Percentiles rank a stretch among this genome's conserved stretches.
Conservation (phyloP, 2,329 filamentous ascomycete genomes). For the Podosphaera fusca region DNA sequence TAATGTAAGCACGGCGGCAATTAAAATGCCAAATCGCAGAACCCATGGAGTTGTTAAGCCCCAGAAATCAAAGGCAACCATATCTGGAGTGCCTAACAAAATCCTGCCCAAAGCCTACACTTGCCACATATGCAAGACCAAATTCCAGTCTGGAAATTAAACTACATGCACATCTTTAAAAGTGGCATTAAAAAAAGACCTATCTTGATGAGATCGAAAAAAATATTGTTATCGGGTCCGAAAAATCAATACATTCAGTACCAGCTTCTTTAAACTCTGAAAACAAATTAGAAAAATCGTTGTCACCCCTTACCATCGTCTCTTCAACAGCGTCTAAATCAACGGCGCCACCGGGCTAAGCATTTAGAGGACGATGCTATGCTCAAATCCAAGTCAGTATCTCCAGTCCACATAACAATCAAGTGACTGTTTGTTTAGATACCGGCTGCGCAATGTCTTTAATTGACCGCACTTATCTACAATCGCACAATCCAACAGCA, state of each 20-base stretch:
- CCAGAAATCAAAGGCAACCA: too few species aligned
- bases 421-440: background rate
- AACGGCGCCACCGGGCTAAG: background rate
- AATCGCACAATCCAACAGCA: background rate
- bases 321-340: background rate
- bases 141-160: background rate
- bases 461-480: background rate
- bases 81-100: too few species aligned
- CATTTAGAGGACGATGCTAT: background rate
- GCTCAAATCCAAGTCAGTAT: background rate
- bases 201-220: background rate
- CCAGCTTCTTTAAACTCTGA: too few species aligned
- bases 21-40: too few species aligned
- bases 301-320: too few species aligned
- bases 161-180: background rate
- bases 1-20: too few species aligned
- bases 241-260: too few species aligned
- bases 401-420: background rate
- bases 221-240: background rate
- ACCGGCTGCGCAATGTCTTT: background rate
- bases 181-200: background rate
- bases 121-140: background rate
- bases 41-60: too few species aligned
- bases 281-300: too few species aligned
- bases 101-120: too few species aligned